A percentile compares a stretch with the other conserved stretches of the same genome.
phyloP scores from a whole-genome alignment of 768 basidiomycete species.

The Paxillus involutus region DNA sequence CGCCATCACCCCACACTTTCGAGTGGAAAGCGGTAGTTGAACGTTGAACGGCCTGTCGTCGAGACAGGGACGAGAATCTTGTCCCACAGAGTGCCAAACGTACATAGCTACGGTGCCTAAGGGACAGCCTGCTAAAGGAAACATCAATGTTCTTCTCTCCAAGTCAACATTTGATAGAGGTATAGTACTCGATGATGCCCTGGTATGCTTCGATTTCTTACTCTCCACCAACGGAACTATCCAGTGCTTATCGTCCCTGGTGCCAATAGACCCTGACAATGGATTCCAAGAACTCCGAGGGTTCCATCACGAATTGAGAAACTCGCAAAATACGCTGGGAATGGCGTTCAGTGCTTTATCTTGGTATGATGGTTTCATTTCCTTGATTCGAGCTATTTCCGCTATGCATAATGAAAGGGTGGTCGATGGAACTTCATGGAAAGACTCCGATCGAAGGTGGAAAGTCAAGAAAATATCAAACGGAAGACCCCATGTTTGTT shows the following conservation, averaged over 20 bases:
- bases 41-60: conserved; percentile 6
- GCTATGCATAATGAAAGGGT: conserved; percentile 53
- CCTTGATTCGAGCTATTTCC: conserved; percentile 5
- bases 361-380: conserved; percentile 36
- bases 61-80: conserved; percentile 42
- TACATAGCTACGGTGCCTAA: conserved; percentile 76
- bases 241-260: conserved; percentile 84
- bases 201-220: conserved; percentile 41
- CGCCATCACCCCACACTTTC: conserved; percentile 14
- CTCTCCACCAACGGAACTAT: conserved; percentile 2
- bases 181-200: conserved; percentile 61
- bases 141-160: conserved; percentile 61
- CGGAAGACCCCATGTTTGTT: conserved; percentile 71
- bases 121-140: conserved; percentile 59
- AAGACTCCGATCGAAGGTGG: conserved; percentile 62
- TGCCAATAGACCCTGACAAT: conserved; percentile 79
- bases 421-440: conserved; percentile 15
- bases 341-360: conserved; percentile 71
- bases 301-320: conserved; percentile 73
- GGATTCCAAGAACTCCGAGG: conserved; percentile 76
- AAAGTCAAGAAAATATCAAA: conserved; percentile 57
- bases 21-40: conserved; percentile 24
- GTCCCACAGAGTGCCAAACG: conserved; percentile 74
- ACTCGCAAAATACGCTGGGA: conserved; percentile 77
- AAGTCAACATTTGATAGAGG: conserved; percentile 54